These are phyloP conservation scores for Schrenkiella parvula DNA, from an alignment of 345 rosid genomes.

Conservation along the genomic window DNA sequence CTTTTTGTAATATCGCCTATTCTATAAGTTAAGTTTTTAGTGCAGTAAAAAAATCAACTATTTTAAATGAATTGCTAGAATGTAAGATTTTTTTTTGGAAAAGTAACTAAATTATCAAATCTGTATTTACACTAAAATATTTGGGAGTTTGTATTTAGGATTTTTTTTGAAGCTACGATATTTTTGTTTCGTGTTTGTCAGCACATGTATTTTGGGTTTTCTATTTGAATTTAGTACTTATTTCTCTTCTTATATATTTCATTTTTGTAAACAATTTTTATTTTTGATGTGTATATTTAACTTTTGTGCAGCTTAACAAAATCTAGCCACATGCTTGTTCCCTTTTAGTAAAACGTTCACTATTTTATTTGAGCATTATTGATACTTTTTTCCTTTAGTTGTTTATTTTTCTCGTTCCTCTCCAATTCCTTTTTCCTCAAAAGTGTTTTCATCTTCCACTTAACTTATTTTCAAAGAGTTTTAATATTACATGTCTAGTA, in stretches of 20 bases:
- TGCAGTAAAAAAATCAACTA: background rate
- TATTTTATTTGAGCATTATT: slow-evolving; percentile 25
- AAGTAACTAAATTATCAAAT: background rate
- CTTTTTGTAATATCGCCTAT: background rate
- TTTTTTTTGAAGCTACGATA: background rate
- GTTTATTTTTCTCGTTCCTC: background rate
- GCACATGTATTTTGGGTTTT: background rate
- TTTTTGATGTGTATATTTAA: background rate
- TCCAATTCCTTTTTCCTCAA: slow-evolving; percentile 9
- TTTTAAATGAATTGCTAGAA: background rate
- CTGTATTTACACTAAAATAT: background rate
- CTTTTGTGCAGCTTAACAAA: slow-evolving; percentile 12
- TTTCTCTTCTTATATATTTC: background rate
- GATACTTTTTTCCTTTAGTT: slow-evolving; percentile 8
- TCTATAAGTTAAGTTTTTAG: background rate
- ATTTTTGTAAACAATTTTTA: background rate
- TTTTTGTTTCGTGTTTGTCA: background rate
- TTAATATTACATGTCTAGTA: slow-evolving; percentile 4
- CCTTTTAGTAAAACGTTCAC: slow-evolving; percentile 12
- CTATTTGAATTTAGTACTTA: background rate
- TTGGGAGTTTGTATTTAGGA: background rate
- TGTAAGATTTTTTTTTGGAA: background rate
- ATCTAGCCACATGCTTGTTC: slow-evolving; percentile 23
- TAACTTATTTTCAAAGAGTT: slow-evolving; percentile 5
- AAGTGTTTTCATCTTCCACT: slow-evolving; percentile 30